Percentiles rank a stretch among this genome's conserved stretches.
Evolutionary conservation across 2,329 filamentous ascomycete species (phyloP).

Genomic region (Xylariaceae sp.): DNA sequence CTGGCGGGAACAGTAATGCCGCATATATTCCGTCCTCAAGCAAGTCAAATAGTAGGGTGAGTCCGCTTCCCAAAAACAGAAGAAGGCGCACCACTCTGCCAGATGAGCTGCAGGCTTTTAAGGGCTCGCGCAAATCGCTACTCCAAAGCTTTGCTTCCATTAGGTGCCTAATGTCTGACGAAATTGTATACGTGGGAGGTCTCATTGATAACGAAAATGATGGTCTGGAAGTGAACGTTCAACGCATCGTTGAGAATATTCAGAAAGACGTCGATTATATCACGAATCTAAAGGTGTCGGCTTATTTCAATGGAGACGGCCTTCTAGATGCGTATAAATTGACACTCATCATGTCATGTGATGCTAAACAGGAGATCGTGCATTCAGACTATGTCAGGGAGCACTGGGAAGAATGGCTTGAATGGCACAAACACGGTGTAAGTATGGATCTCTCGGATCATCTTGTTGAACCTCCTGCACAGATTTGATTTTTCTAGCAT

Average conservation of each 20-base stretch:
- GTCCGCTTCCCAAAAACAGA: constrained; percentile 15
- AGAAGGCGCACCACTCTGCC: constrained; percentile 16
- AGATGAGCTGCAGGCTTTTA: constrained; percentile 24
- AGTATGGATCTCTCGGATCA: neutral
- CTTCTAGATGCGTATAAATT: constrained; percentile 21
- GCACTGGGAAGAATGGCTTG: constrained; percentile 23
- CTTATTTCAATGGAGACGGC: constrained; percentile 22
- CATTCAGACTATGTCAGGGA: constrained; percentile 5
- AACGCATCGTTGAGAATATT: constrained; percentile 8
- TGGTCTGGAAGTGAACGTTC: constrained; percentile 6
- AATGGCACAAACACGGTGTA: constrained; percentile 23
- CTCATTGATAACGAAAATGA: constrained; percentile 12
- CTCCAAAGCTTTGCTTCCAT: constrained; percentile 33
- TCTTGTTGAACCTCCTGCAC: neutral
- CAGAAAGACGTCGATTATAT: constrained; percentile 18
- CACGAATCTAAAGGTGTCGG: neutral
- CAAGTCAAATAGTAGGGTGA: constrained; percentile 4
- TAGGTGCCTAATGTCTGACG: constrained; percentile 33
- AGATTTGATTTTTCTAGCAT: neutral
- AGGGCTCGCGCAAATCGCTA: constrained; percentile 24
- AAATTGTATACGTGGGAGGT: constrained; percentile 31
- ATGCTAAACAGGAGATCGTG: constrained; percentile 20
- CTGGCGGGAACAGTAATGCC: constrained; percentile 6
- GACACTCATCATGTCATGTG: constrained; percentile 24
- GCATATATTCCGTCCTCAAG: constrained; percentile 9